Percentiles rank a stretch among this genome's conserved stretches.
Evolutionary conservation across 768 basidiomycete genomes (phyloP).

Genomic region (Leucosporidium yakuticum): DNA sequence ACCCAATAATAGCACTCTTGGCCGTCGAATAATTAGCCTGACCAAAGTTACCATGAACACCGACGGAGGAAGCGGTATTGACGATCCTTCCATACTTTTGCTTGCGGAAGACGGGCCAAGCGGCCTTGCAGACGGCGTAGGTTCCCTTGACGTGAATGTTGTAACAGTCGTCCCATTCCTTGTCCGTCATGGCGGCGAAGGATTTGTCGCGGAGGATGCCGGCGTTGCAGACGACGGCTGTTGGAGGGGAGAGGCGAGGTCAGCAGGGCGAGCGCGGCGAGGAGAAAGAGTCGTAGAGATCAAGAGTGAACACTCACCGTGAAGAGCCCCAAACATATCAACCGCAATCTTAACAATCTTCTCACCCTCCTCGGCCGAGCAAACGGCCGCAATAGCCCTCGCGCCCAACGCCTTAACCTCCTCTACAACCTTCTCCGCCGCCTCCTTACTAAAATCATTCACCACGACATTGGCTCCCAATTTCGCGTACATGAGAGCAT

Average conservation of each 20-base stretch:
- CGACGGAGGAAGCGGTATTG: slow-evolving; percentile 86
- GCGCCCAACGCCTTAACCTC: slow-evolving; percentile 83
- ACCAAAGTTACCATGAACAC: slow-evolving; percentile 68
- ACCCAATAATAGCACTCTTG: slow-evolving; percentile 81
- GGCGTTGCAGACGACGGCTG: slow-evolving; percentile 55
- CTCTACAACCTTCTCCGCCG: slow-evolving; percentile 73
- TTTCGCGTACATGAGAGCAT: slow-evolving; percentile 82
- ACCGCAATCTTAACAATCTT: slow-evolving; percentile 78
- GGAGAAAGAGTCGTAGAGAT: too few relatives aligned
- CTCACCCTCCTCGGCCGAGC: slow-evolving; percentile 87
- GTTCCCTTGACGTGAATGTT: slow-evolving; percentile 79
- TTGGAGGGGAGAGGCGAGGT: slow-evolving; percentile 45
- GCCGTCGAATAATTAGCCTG: slow-evolving; percentile 82
- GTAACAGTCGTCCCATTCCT: slow-evolving; percentile 90
- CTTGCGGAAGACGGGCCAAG: slow-evolving; percentile 94
- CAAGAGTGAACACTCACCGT: slow-evolving; percentile 65
- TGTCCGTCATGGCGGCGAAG: slow-evolving; percentile 77
- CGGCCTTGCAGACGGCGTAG: slow-evolving; percentile 79
- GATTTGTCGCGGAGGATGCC: slow-evolving; percentile 91
- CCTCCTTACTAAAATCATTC: slow-evolving; percentile 86
- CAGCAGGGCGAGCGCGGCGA: not conserved
- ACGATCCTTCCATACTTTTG: slow-evolving; percentile 95
- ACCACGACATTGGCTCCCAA: slow-evolving; percentile 96
- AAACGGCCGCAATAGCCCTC: slow-evolving; percentile 73
- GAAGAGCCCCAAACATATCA: slow-evolving; percentile 79